These are phyloP conservation scores for Multifurca ochricompacta DNA, from an alignment of 768 basidiomycete genomes.

Conservation along the genomic window DNA sequence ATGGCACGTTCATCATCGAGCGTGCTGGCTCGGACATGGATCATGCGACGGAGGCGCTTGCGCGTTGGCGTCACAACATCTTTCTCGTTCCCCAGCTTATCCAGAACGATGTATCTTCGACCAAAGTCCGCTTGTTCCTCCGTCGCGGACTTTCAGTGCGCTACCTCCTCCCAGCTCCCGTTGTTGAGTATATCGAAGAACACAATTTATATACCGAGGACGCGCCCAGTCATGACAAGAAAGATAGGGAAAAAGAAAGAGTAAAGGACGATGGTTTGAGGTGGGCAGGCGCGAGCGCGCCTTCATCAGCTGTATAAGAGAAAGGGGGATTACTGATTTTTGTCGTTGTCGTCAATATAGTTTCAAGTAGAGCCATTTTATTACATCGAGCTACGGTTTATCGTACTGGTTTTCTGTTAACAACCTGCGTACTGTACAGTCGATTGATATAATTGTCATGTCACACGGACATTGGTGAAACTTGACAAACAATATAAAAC, in stretches of 20 bases:
- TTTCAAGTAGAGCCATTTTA: neutral
- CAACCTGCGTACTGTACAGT: neutral
- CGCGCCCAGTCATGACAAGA: conserved; percentile 29
- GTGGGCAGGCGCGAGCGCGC: conserved; percentile 3
- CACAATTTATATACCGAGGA: conserved; percentile 72
- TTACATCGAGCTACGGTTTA: neutral
- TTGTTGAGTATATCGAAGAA: conserved; percentile 91
- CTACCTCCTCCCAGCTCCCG: conserved; percentile 84
- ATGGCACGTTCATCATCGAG: conserved; percentile 93
- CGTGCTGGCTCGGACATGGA: conserved; percentile 68
- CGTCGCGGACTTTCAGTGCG: conserved; percentile 74
- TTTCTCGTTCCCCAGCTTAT: conserved; percentile 90
- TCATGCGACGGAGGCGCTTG: conserved; percentile 21
- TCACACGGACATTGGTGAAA: neutral
- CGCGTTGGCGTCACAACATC: conserved; percentile 24
- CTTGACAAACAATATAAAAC: neutral
- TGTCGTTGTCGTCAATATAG: neutral
- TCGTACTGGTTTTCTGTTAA: neutral
- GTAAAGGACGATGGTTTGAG: conserved; percentile 2
- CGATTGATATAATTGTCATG: neutral
- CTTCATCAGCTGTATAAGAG: conserved; percentile 7
- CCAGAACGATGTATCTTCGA: conserved; percentile 95
- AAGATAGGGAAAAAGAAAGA: conserved; percentile 30
- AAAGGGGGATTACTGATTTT: neutral
- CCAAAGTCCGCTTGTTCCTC: conserved; percentile 80